phyloP scores from a whole-genome alignment of 1,284 basidiomycete species.

The Apiotrichum gracile region DNA sequence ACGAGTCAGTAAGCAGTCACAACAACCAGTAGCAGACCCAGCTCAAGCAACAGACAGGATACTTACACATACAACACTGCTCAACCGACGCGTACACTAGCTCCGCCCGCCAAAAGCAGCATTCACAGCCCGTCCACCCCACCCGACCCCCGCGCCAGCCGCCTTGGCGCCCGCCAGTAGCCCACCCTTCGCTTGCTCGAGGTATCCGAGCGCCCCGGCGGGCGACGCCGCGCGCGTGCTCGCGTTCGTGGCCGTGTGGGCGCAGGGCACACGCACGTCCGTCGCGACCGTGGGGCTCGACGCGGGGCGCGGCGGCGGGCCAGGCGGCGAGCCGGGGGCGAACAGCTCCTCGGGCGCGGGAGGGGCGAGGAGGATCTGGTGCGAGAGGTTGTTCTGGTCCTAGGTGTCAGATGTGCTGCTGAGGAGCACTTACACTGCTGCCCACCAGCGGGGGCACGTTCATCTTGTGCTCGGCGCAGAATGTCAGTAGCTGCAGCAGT shows the following conservation, averaged over 20 bases:
- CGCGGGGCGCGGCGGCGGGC: constrained; percentile 22
- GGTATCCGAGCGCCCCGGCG: constrained; percentile 29
- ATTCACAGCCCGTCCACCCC: constrained; percentile 25
- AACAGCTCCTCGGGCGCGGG: constrained; percentile 39
- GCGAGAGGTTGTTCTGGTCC: constrained; percentile 31
- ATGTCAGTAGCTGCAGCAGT: constrained; percentile 33
- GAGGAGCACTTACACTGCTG: constrained; percentile 16
- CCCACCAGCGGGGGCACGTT: constrained; percentile 36
- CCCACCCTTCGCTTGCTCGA: constrained; percentile 43
- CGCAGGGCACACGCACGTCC: no score
- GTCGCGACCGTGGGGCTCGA: no score
- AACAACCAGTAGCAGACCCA: no score
- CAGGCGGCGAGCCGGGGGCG: constrained; percentile 30
- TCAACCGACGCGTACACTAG: no score
- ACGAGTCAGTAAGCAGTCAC: no score
- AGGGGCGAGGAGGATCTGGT: constrained; percentile 40
- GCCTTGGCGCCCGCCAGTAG: constrained; percentile 35
- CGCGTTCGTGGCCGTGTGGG: not conserved
- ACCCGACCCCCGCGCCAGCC: constrained; percentile 5
- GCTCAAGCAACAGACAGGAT: no score
- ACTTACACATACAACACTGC: no score
- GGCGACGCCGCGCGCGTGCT: constrained; percentile 1
- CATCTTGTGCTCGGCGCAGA: constrained; percentile 31
- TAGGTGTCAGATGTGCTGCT: constrained; percentile 4
- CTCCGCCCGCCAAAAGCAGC: constrained; percentile 12